Conservation (phyloP, 140 eudicot species). For the Flaveria floridana region DNA sequence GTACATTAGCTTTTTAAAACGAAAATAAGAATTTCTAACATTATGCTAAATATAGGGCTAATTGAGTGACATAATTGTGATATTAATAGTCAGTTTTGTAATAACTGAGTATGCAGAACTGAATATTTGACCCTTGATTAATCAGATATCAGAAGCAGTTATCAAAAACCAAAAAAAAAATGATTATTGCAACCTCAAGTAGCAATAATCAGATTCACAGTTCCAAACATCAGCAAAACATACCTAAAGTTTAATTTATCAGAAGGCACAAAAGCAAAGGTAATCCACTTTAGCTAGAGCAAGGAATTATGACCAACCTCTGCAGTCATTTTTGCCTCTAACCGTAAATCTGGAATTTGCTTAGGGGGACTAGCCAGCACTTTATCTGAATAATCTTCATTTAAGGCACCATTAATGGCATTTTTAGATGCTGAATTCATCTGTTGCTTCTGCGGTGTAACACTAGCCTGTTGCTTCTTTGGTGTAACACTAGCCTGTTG, state of each 20-base stretch:
- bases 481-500: constrained; percentile 46
- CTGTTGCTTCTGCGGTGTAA: constrained; percentile 49
- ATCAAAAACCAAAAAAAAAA: neutral
- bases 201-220: constrained; percentile 7
- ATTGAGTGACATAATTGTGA: neutral
- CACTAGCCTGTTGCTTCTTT: constrained; percentile 32
- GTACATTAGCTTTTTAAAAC: neutral
- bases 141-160: constrained; percentile 10
- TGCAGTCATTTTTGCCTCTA: constrained; percentile 86
- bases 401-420: constrained; percentile 25
- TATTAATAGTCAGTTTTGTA: neutral
- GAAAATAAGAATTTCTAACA: neutral
- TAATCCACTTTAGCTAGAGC: neutral
- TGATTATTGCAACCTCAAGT: constrained; percentile 10
- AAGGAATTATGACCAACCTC: constrained; percentile 59
- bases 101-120: neutral
- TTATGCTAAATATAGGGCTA: neutral
- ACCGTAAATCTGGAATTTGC: constrained; percentile 66
- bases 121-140: constrained; percentile 5
- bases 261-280: constrained; percentile 3
- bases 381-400: constrained; percentile 38
- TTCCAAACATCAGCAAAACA: neutral
- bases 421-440: constrained; percentile 38
- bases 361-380: constrained; percentile 43
- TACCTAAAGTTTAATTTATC: neutral